Percentiles rank a stretch among this genome's conserved stretches.
These are phyloP conservation scores for Fagus crenata DNA, from an alignment of 306 rosid genomes.

Conservation along the genomic window DNA sequence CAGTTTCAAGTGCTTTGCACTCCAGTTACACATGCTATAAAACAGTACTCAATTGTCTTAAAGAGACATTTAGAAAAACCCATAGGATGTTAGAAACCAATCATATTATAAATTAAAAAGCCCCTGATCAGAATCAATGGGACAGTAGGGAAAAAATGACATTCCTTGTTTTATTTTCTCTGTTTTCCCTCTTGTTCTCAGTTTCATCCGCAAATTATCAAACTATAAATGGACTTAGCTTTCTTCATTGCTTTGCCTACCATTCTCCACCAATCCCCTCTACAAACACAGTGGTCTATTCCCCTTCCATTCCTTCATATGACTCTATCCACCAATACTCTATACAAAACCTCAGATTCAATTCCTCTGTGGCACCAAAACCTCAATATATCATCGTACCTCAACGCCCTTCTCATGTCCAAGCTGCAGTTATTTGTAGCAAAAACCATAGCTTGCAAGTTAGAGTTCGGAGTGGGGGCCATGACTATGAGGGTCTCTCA, in stretches of 20 bases:
- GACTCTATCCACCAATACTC: background rate
- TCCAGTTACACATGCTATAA: no score
- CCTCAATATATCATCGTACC: background rate
- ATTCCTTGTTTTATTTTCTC: no score
- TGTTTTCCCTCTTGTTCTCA: no score
- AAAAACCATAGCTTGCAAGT: background rate
- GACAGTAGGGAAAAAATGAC: no score
- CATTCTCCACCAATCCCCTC: background rate
- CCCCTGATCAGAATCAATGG: no score
- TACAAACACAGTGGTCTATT: background rate
- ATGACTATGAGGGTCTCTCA: constrained; percentile 57
- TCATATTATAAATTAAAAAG: no score
- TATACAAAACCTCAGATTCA: background rate
- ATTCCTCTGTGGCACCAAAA: background rate
- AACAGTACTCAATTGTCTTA: no score
- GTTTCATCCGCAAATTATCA: no score
- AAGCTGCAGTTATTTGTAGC: background rate
- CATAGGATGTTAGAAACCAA: no score
- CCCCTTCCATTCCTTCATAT: background rate
- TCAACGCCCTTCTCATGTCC: background rate
- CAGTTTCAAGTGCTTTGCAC: no score
- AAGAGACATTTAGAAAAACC: no score
- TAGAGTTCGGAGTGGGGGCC: constrained; percentile 43
- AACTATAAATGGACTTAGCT: background rate
- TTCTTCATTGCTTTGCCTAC: background rate